Evolutionary conservation across 495 filamentous ascomycete genomes (phyloP).

Genomic region (Penicillium tannophilum): DNA sequence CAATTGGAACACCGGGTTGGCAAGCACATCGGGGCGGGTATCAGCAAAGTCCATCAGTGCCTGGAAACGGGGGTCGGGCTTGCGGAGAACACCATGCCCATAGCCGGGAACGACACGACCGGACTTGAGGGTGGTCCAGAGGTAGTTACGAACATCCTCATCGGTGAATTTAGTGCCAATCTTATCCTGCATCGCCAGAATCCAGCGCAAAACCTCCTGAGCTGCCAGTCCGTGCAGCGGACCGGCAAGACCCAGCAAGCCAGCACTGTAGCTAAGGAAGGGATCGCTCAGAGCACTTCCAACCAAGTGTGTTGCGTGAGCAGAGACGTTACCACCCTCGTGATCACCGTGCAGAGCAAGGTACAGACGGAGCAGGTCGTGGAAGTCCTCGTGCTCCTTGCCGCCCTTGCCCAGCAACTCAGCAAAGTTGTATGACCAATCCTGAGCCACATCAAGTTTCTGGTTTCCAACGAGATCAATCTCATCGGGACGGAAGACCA

Average conservation of each 20-base stretch:
- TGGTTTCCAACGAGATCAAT: conserved; percentile 63
- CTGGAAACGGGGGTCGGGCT: conserved; percentile 94
- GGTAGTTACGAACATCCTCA: conserved; percentile 77
- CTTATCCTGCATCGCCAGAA: conserved; percentile 86
- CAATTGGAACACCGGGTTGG: conserved; percentile 88
- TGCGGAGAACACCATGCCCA: conserved; percentile 96
- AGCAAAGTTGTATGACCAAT: conserved; percentile 98
- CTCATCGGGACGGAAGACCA: conserved; percentile 89
- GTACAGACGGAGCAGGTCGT: conserved; percentile 90
- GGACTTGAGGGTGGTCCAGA: conserved; percentile 90
- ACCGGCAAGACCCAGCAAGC: conserved; percentile 91
- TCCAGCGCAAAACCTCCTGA: conserved; percentile 96
- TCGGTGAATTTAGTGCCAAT: conserved; percentile 80
- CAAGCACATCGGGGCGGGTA: conserved; percentile 77
- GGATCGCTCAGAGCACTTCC: conserved; percentile 95
- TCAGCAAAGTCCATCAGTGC: conserved; percentile 95
- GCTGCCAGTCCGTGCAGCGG: conserved; percentile 94
- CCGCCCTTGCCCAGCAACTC: conserved; percentile 93
- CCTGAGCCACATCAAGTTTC: conserved; percentile 61
- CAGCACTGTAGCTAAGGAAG: conserved; percentile 93
- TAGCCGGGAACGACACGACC: conserved; percentile 96
- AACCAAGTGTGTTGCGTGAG: conserved; percentile 95
- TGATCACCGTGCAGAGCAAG: conserved; percentile 97
- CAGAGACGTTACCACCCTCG: conserved; percentile 96
- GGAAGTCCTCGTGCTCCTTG: conserved; percentile 85